Conservation (phyloP, 305 asterid genomes). For the Fraxinus latifolia region DNA sequence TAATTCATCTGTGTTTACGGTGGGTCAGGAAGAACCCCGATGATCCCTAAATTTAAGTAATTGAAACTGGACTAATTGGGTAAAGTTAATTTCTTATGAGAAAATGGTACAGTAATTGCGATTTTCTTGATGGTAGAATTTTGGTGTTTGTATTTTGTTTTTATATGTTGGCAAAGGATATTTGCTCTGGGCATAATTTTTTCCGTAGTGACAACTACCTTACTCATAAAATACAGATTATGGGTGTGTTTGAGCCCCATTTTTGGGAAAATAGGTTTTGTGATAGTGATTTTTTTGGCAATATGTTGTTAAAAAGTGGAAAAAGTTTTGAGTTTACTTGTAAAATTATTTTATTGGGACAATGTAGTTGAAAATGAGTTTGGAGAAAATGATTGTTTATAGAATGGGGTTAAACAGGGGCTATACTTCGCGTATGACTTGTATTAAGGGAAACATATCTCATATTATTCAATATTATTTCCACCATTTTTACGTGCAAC, state of each 20-base stretch:
- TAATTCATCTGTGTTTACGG: background rate
- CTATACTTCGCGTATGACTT: background rate
- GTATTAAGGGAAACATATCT: background rate
- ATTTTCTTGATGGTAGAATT: slow-evolving; percentile 2
- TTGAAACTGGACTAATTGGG: slow-evolving; percentile 3
- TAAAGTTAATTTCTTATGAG: background rate
- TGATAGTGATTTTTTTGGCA: background rate
- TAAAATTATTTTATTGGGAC: background rate
- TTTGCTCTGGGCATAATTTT: background rate
- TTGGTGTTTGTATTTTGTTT: background rate
- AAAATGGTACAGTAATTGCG: background rate
- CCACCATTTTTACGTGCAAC: background rate
- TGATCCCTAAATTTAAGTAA: background rate
- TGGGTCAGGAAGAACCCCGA: slow-evolving; percentile 2
- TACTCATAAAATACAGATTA: background rate
- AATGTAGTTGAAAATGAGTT: background rate
- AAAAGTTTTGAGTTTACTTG: background rate
- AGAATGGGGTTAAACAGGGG: background rate
- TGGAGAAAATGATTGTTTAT: background rate
- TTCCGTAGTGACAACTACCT: background rate
- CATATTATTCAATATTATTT: background rate
- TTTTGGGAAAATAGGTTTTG: background rate
- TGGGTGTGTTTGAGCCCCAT: background rate
- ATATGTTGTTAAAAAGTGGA: background rate
- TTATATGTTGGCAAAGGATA: background rate